These are phyloP conservation scores for Maudiozyma humilis DNA, from an alignment of 1,139 yeast genomes.

Conservation along the genomic window DNA sequence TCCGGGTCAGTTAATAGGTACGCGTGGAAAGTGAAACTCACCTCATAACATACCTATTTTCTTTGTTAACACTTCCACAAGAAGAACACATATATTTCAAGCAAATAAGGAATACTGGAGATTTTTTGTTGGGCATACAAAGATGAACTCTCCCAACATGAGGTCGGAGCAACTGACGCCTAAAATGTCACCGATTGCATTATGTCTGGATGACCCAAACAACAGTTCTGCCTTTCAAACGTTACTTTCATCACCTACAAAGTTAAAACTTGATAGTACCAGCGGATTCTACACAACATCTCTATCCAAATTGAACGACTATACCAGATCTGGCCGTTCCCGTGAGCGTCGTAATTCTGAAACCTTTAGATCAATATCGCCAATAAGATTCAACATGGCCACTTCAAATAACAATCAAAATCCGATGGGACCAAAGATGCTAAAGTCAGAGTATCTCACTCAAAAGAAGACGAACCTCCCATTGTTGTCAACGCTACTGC, in stretches of 20 bases:
- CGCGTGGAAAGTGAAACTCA: too few relatives aligned
- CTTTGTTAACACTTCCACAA: too few relatives aligned
- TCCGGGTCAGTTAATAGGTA: too few relatives aligned
- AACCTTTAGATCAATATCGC: constrained; percentile 17
- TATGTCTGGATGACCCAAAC: constrained; percentile 24
- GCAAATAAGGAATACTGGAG: too few relatives aligned
- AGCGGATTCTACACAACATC: constrained; percentile 40
- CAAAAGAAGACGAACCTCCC: constrained; percentile 15
- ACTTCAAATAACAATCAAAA: constrained; percentile 7
- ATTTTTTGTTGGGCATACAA: too few relatives aligned
- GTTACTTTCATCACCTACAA: constrained; percentile 23
- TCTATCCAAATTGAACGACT: constrained; percentile 26
- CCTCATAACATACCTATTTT: too few relatives aligned
- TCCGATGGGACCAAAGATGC: constrained; percentile 23
- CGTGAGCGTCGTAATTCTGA: constrained; percentile 20
- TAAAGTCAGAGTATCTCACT: constrained; percentile 25
- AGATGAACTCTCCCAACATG: constrained; percentile 6
- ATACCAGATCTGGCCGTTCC: constrained; percentile 20
- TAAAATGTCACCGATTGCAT: constrained; percentile 23
- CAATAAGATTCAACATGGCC: constrained; percentile 9
- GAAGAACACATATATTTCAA: too few relatives aligned
- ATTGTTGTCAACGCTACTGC: constrained; percentile 21
- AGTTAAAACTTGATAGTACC: constrained; percentile 51
- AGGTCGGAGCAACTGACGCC: constrained; percentile 17
- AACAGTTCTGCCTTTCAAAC: constrained; percentile 13